Evolutionary conservation across 2,329 filamentous ascomycete genomes (phyloP), one percentile per base, ranked within the genome.

Genomic region (Colletotrichum incanum): DNA sequence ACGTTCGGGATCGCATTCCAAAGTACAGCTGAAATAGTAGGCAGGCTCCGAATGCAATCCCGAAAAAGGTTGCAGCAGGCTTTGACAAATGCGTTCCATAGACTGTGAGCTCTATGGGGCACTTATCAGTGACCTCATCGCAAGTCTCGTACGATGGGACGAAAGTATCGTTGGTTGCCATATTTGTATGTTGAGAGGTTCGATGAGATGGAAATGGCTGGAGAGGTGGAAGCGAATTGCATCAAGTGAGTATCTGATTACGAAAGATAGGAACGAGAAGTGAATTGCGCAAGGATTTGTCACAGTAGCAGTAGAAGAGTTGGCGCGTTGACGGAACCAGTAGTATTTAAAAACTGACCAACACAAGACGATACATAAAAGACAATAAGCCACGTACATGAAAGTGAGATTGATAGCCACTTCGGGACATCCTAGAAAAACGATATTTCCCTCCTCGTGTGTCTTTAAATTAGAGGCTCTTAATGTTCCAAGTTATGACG

Each of bases 91-190:
- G 18, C 2, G 34, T 39, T 6, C 61, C 67, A 45, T 70, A 70
- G 9, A 56, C 41, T 31, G 67, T 70, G 18, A 26, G 14, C 45
- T 61, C 55, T 1, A 70, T 45, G 16, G 61, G 45, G 6, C 67
- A 70, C 26, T 14, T 4, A 20, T 18, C 1, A 8, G 47, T 45
- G 26, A 60, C 37, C 16, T 39, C 34, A 5, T 65, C 31, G n/a
- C 61, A 70, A 14, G 67, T 59, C 23, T 43, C 23, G 52, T 65
- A 70, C 18, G 49, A 49, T 14, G 60, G 66, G n/a, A 31, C 55
- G 43, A 58, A 58, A 26, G 52, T 56, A 0, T 41, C 34, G 26
- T 58, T 50, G 41, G 4, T 16, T 5, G 50, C 5, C 52, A 69
- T 69, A 26, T 14, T 31, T 26, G 18, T 23, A n/a, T 39, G 18